Conservation (phyloP, 192 early-diverging fungal genomes). For the Entomortierella lignicola region DNA sequence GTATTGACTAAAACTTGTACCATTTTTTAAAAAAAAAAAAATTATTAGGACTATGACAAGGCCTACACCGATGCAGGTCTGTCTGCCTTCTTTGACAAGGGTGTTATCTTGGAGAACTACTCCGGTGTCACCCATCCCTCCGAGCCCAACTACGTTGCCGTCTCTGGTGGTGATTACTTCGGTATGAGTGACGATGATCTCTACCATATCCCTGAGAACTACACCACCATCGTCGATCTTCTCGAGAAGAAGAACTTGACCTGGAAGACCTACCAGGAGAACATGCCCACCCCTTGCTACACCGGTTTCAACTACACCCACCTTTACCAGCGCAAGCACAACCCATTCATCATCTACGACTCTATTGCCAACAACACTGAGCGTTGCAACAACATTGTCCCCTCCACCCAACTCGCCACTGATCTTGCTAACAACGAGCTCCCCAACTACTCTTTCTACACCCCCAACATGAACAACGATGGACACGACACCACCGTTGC, state of each 20-base stretch:
- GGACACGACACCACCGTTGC: slow-evolving; percentile 65
- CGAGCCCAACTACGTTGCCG: slow-evolving; percentile 82
- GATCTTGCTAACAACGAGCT: slow-evolving; percentile 57
- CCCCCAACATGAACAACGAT: slow-evolving; percentile 72
- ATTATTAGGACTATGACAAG: slow-evolving; percentile 22
- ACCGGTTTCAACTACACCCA: slow-evolving; percentile 33
- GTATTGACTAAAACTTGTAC: background rate
- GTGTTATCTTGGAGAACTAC: slow-evolving; percentile 70
- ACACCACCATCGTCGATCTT: slow-evolving; percentile 61
- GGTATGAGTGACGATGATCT: slow-evolving; percentile 62
- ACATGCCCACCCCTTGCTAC: slow-evolving; percentile 64
- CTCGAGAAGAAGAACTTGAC: slow-evolving; percentile 66
- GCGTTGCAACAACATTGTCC: slow-evolving; percentile 73
- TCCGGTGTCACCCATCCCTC: slow-evolving; percentile 70
- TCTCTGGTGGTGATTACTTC: slow-evolving; percentile 62
- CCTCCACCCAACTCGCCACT: slow-evolving; percentile 60
- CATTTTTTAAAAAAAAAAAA: background rate
- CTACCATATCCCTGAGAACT: slow-evolving; percentile 56
- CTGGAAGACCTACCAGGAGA: slow-evolving; percentile 78
- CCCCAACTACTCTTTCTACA: slow-evolving; percentile 50
- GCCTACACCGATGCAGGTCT: slow-evolving; percentile 12
- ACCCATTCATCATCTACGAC: slow-evolving; percentile 77
- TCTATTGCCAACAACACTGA: slow-evolving; percentile 64
- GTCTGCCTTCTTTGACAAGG: slow-evolving; percentile 35
- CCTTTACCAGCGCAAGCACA: slow-evolving; percentile 77